Conservation (phyloP, 495 filamentous ascomycete genomes). For the Poronia punctata region DNA sequence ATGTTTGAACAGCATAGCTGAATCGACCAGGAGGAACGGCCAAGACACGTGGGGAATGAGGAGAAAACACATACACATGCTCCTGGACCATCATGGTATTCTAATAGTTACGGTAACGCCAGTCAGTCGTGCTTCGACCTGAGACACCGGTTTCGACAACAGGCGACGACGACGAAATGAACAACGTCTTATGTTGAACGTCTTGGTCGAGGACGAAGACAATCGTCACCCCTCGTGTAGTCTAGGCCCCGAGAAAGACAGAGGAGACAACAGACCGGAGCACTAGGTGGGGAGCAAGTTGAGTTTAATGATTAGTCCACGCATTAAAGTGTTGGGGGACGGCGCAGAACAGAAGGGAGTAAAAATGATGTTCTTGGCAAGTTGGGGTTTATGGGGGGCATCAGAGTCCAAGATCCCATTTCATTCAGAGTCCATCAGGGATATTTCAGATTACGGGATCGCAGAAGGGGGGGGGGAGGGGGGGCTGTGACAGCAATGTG, state of each 20-base stretch:
- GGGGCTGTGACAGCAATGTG: no score
- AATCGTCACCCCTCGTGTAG: no score
- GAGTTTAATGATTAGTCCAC: constrained; percentile 1
- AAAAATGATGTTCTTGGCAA: constrained; percentile 32
- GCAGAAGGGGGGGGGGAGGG: no score
- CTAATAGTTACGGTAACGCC: no score
- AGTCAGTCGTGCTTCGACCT: no score
- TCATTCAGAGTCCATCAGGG: no score
- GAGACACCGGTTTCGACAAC: constrained; percentile 21
- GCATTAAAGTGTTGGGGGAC: constrained; percentile 5
- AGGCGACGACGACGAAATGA: constrained; percentile 2
- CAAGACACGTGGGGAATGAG: constrained; percentile 5
- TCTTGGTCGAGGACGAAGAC: no score
- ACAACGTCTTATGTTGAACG: neutral
- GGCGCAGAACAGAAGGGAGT: constrained; percentile 13
- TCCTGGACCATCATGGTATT: constrained; percentile 30
- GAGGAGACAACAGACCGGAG: constrained; percentile 8
- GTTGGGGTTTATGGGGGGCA: constrained; percentile 24
- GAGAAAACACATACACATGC: constrained; percentile 29
- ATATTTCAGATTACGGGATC: no score
- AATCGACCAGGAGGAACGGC: neutral
- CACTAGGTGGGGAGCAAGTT: constrained; percentile 7
- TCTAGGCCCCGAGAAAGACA: no score
- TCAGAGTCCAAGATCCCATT: no score
- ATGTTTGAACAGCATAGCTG: neutral